Base-by-base conservation (phyloP, 768 basidiomycete genomes). In the Suillus luteus region DNA sequence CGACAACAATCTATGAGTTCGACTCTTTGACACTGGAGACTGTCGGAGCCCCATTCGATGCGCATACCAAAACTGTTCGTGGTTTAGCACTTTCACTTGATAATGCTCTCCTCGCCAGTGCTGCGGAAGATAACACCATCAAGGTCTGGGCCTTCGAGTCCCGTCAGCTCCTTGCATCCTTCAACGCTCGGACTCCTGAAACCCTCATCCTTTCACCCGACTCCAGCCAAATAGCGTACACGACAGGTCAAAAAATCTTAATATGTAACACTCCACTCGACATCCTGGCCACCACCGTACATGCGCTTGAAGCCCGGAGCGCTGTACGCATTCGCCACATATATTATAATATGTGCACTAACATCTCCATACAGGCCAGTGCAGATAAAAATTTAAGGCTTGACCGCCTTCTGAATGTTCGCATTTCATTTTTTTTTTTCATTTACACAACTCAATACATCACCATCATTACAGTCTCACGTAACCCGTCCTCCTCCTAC, bases 41-140 rank as follows among this genome's bases (percentile, higher is more conserved):
- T 57, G 55, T 38, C 14, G 35, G 55, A 55, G 8, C 55, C 8
- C 37, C 55, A n/a, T 57, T 57, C 8, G 35, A 57, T 38, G 55
- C 22, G 14, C 55, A 57, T 12, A 17, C 22, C 22, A 24, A 38
- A 8, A 10, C 9, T 10, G 9, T 57, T 5, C 8, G n/a, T 9
- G 37, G 55, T 38, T 22, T 57, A 38, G 55, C 22, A 15, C 14
- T 57, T 38, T 57, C 55, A 57, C 15, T 14, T 37, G 37, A 38
- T 24, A 9, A 3, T 40, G 15, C 55, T 24, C 22, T 57, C 37
- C 35, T 57, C 15, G 55, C 33, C 5, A 57, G 55, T 15, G 37
- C 55, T 38, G n/a, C 55, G 8, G n/a, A 22, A 1, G 55, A 38
- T 37, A 22, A 37, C 22, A 38, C 55, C 14, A 57, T 57, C 22